A percentile compares a stretch with the other conserved stretches of the same genome.
These are phyloP conservation scores for Candida buenavistaensis DNA, from an alignment of 1,139 yeast species.

Conservation along the genomic window DNA sequence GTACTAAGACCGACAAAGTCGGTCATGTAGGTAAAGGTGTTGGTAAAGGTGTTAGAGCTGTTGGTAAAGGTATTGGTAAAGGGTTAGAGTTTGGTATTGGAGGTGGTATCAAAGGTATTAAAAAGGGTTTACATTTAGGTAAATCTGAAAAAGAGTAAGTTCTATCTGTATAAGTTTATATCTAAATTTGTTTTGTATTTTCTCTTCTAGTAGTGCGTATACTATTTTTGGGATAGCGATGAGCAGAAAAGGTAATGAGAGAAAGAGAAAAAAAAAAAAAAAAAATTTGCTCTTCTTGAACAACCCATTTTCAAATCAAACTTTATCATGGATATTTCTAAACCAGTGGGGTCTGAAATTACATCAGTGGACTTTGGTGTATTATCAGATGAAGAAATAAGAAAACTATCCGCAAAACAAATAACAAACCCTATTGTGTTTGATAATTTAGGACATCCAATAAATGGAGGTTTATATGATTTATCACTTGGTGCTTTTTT, in stretches of 20 bases:
- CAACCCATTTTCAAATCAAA: too few relatives aligned
- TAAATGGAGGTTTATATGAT: conserved; percentile 91
- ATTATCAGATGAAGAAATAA: conserved; percentile 77
- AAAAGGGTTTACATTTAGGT: conserved; percentile 37
- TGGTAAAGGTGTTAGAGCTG: conserved; percentile 37
- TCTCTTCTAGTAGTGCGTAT: not conserved
- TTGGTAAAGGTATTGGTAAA: conserved; percentile 50
- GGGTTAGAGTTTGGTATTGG: conserved; percentile 31
- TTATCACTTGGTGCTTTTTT: conserved; percentile 91
- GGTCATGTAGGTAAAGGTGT: conserved; percentile 49
- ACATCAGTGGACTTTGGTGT: conserved; percentile 90
- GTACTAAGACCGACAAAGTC: conserved; percentile 39
- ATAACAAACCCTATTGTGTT: conserved; percentile 92
- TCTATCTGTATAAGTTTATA: too few relatives aligned
- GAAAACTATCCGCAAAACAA: conserved; percentile 88
- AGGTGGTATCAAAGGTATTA: conserved; percentile 42
- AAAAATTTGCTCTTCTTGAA: too few relatives aligned
- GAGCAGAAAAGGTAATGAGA: too few relatives aligned
- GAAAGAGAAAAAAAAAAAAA: too few relatives aligned
- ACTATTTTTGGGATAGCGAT: too few relatives aligned
- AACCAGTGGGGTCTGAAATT: conserved; percentile 94
- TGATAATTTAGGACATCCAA: conserved; percentile 95
- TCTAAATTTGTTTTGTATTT: too few relatives aligned
- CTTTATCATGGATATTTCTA: conserved; percentile 79
- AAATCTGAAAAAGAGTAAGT: conserved; percentile 6